Evolutionary conservation across 1,284 basidiomycete species (phyloP), one percentile per base, ranked within the genome.

Genomic region (Apiotrichum sp.): DNA sequence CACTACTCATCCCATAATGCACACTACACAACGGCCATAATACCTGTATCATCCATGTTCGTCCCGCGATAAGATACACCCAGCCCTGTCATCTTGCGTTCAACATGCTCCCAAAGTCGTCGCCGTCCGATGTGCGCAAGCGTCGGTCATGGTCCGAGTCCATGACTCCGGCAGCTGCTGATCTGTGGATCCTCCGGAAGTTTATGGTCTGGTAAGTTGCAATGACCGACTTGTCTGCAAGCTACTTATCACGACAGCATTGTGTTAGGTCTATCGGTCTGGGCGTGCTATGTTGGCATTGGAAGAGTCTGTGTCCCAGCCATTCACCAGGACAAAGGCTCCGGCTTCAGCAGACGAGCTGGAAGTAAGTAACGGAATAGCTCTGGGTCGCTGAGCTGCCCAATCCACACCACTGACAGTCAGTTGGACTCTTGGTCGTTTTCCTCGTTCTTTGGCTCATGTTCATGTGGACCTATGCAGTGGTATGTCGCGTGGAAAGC

Each of bases 391-490:
- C 41, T 53, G 8, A 48, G 51, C 22, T 22, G 22, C 22, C 22
- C 22, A 22, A 22, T 22, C 22, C 22, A 22, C 22, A 22, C 22
- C 22, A 22, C 22, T 22, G 22, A 22, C 22, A 22, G 43, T 16
- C 38, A 88, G 86, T 86, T 56, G 82, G 77, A 0, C 78, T 85
- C 47, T 66, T 87, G 34, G 77, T 80, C 0, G 78, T 82, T 2
- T 88, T 84, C 64, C 77, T 78, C 40, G 59, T 86, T 2, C 66
- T 89, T 13, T 84, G 80, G 52, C 61, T 85, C n/a, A 84, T 88
- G 82, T 82, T 83, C 77, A 53, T 84, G 0, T 88, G 87, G 86
- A 78, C 83, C 3, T 90, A 89, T 71, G 58, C 79, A 16, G 84
- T 81, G 46, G 73, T 58, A 3, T n/a, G 10, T 32, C 2, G 40